Base-by-base conservation (phyloP, 1,284 basidiomycete genomes). In the Vanrija sp. region DNA sequence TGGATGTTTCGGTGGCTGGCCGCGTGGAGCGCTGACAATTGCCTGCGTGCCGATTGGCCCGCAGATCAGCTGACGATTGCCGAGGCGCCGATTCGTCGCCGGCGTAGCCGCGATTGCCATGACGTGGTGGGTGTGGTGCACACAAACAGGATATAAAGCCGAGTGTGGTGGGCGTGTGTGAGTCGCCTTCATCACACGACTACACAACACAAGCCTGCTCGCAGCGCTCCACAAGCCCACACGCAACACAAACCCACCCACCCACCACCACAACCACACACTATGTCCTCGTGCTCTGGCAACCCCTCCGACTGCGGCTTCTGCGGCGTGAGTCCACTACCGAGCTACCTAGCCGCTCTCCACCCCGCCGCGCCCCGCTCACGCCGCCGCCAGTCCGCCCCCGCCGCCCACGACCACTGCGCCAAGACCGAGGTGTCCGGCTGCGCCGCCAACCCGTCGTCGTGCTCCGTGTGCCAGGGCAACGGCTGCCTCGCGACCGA, bases 281-380 rank as follows among this genome's bases (percentile, higher is more conserved):
- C 44, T 18, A 59, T 59, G 57, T 47, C 60, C 39, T n/a, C 55
- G 51, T 74, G 73, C 69, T 64, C 69, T 38, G 73, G 73, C 49
- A 68, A 74, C 65, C 73, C 73, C 49, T 25, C 59, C 57, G 63
- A 67, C 64, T 74, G 72, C 57, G 52, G 55, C 54, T 73, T 73
- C 73, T 74, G 73, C 67, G 67, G 69, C 45, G 68, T 69, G 43
- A 66, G 68, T 68, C 38, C 25, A 18, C 38, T 21, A 18, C 12
- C 43, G 25, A 10, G n/a, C 5, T 23, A 23, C 21, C 21, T 23
- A 5, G 21, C 46, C 8, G 29, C 18, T 14, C 28, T 44, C 34
- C 34, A 34, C 55, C 38, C n/a, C 29, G n/a, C 49, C 42, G 5
- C 26, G 8, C 25, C 39, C 43, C 16, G 18, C 58, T 46, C 6